Evolutionary conservation across 805 yeast genomes (phyloP), one percentile per base, ranked within the genome.

Genomic region (Blastobotrys americana): DNA sequence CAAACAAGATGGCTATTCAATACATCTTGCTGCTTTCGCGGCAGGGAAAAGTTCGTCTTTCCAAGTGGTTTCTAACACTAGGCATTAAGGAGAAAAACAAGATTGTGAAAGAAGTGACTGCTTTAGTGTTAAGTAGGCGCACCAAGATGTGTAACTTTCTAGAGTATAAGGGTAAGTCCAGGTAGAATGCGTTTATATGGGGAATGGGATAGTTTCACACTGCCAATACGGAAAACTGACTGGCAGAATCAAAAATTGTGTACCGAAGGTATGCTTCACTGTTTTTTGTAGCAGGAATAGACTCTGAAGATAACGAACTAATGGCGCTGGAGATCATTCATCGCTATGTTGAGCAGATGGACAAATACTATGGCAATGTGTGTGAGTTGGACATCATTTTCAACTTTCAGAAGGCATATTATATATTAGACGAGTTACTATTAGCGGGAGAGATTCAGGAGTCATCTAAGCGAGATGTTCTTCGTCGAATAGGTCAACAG

Each of bases 381-480:
- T 88, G 97, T 66, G 98, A 93, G 63, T 71, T 93, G 56, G 98
- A 93, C 66, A 93, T 93, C 50, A 93, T 93, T 41, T 93, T 93
- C 74, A 93, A 94, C 58, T 93, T 93, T 67, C 85, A 84, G 55
- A 84, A 85, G 60, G 97, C 97, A 0, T 93, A 93, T 63, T 84
- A 86, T 64, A 82, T 93, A 9, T 69, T 93, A 51, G 96, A 93
- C 63, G 98, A 93, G 62, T 70, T 93, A 54, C 65, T 93, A 41
- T 74, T 90, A 50, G 96, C 89, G 54, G 98, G 98, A 0, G 80
- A 82, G 41, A 64, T 93, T 17, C 84, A 84, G 52, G 98, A 93
- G 59, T 76, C 86, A 37, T 82, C 90, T 10, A 80, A 81, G 53
- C 75, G 78, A 44, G 96, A 85, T 56, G 87, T 88, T 2, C 66